Conservation (phyloP, 2,329 filamentous ascomycete species). For the Ploettnerulaceae sp. region DNA sequence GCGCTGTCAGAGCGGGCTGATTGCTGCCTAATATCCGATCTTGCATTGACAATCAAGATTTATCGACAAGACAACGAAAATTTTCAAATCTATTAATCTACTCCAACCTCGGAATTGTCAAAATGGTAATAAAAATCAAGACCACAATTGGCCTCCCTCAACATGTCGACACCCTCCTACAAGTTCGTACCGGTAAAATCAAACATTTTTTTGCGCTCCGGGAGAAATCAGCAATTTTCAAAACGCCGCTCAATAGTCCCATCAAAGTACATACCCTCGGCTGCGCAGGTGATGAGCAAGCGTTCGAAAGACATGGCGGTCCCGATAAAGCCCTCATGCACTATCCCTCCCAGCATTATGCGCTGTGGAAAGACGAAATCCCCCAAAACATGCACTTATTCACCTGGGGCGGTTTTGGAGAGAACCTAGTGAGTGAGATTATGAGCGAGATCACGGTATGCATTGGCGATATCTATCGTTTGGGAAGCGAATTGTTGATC, state of each 20-base stretch:
- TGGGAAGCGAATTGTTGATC: constrained; percentile 39
- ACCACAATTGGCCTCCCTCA: not conserved
- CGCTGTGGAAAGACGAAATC: constrained; percentile 47
- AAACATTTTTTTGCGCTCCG: constrained; percentile 6
- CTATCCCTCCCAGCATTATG: constrained; percentile 57
- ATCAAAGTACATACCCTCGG: constrained; percentile 6
- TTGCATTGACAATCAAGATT: too few species aligned
- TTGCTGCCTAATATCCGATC: too few species aligned
- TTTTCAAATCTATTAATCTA: too few species aligned
- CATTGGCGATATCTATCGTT: constrained; percentile 54
- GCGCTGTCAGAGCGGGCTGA: too few species aligned
- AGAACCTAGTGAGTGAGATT: constrained; percentile 53
- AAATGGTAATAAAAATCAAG: too few species aligned
- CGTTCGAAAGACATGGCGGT: constrained; percentile 44
- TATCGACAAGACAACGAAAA: too few species aligned
- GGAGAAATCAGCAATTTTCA: constrained; percentile 10
- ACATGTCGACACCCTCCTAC: constrained; percentile 9
- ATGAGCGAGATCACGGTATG: constrained; percentile 60
- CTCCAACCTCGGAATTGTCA: too few species aligned
- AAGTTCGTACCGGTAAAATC: constrained; percentile 12
- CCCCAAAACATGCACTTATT: constrained; percentile 48
- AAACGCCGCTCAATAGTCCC: constrained; percentile 1
- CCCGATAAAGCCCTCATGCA: constrained; percentile 38
- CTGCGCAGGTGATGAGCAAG: constrained; percentile 12
- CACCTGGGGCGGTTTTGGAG: constrained; percentile 54